Conservation (phyloP, 495 filamentous ascomycete species). For the Penicillium tannophilum region DNA sequence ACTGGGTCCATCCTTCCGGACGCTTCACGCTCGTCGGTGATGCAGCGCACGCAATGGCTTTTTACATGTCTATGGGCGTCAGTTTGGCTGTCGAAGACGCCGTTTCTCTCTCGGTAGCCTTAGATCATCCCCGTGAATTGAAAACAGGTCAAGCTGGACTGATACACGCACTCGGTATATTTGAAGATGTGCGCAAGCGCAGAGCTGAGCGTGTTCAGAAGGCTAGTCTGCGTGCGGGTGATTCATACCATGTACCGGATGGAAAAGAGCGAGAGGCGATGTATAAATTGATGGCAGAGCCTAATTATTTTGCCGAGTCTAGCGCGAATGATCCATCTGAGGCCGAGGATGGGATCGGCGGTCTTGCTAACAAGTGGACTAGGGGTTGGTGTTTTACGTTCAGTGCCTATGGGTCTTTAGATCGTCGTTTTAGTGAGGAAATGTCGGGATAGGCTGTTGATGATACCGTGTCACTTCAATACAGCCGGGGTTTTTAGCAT, state of each 20-base stretch:
- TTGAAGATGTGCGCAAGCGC: neutral
- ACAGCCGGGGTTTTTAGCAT: neutral
- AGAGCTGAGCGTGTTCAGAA: neutral
- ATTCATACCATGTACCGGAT: neutral
- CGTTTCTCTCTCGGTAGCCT: neutral
- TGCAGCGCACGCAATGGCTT: conserved; percentile 12
- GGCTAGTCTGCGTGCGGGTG: neutral
- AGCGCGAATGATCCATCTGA: neutral
- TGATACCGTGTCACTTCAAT: neutral
- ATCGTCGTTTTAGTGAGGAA: no score
- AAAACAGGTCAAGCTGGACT: neutral
- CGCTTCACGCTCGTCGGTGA: conserved; percentile 9
- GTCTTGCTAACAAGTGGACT: neutral
- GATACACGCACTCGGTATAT: neutral
- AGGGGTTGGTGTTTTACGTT: neutral
- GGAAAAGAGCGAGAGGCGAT: neutral
- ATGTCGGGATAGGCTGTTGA: no score
- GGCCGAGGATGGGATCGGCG: neutral
- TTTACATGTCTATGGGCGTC: conserved; percentile 12
- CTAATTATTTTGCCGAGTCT: neutral
- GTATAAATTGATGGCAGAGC: neutral
- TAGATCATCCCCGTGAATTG: neutral
- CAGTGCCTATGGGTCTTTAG: neutral
- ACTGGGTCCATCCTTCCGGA: neutral
- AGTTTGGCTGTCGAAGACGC: neutral